Percentiles rank a stretch among this genome's conserved stretches.
Conservation (phyloP, 768 basidiomycete genomes). For the Tulasnella sp. region DNA sequence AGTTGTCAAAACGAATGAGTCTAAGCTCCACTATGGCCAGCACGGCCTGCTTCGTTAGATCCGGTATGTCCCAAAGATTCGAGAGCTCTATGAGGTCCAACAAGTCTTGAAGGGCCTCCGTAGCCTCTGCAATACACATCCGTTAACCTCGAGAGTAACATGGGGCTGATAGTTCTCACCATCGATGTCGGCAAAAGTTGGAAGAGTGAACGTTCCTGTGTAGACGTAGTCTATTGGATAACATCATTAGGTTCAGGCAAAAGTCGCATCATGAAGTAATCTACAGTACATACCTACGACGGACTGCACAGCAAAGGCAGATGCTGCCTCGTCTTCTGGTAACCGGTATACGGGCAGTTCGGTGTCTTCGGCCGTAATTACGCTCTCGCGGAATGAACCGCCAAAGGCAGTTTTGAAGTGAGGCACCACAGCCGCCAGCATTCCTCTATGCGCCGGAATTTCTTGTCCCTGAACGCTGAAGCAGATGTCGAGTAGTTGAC, state of each 20-base stretch:
- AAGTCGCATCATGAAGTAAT: background rate
- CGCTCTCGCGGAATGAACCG: background rate
- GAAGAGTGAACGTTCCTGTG: background rate
- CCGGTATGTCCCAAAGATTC: conserved; percentile 5
- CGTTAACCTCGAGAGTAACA: background rate
- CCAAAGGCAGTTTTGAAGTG: conserved; percentile 3
- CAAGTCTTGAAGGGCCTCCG: background rate
- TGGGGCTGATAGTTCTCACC: background rate
- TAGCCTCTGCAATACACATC: background rate
- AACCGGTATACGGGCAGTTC: background rate
- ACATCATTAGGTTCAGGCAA: background rate
- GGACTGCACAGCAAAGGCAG: background rate
- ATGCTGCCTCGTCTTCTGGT: background rate
- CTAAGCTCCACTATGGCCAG: conserved; percentile 14
- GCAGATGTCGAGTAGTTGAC: background rate
- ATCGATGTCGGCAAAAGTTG: background rate
- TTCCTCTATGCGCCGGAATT: background rate
- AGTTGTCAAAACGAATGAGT: conserved; percentile 23
- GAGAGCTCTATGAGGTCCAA: background rate
- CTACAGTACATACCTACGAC: background rate
- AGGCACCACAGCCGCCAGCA: background rate
- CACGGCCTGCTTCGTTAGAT: background rate
- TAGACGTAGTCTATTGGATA: background rate
- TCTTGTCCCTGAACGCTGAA: background rate
- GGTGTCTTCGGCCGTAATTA: background rate